phyloP scores from a whole-genome alignment of 306 rosid genomes.

The Sesbania bispinosa region DNA sequence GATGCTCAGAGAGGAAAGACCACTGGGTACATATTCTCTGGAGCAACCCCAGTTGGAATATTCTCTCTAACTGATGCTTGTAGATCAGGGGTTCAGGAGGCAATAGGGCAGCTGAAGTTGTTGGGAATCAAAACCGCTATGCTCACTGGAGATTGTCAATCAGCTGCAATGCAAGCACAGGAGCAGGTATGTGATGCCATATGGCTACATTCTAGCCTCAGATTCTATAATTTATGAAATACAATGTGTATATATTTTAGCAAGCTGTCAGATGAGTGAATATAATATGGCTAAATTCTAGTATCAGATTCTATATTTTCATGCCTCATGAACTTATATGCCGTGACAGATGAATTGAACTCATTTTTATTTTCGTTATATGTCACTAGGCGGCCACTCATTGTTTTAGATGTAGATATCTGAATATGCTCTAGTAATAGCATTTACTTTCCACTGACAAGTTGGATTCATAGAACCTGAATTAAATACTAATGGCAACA shows the following conservation, averaged over 20 bases:
- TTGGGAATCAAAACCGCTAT: slow-evolving; percentile 77
- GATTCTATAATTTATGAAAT: too few species aligned
- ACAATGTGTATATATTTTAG: too few species aligned
- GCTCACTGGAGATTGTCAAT: slow-evolving; percentile 86
- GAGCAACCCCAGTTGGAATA: slow-evolving; percentile 48
- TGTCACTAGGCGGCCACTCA: too few species aligned
- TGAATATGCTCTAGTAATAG: slow-evolving; percentile 6
- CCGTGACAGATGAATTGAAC: too few species aligned
- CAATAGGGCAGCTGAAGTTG: slow-evolving; percentile 56
- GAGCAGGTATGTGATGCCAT: slow-evolving; percentile 52
- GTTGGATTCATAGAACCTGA: slow-evolving; percentile 6
- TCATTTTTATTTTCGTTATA: too few species aligned
- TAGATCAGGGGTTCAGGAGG: slow-evolving; percentile 71
- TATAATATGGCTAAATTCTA: neutral
- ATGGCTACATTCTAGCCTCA: slow-evolving; percentile 1
- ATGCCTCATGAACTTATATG: neutral
- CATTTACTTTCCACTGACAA: neutral
- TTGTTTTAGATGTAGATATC: neutral
- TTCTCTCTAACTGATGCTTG: slow-evolving; percentile 75
- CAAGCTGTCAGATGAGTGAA: too few species aligned
- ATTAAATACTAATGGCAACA: slow-evolving; percentile 23
- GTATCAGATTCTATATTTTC: neutral
- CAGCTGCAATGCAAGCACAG: slow-evolving; percentile 74
- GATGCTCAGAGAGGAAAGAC: slow-evolving; percentile 60
- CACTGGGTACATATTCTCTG: slow-evolving; percentile 67